Evolutionary conservation across 2,329 filamentous ascomycete species (phyloP), one percentile per base, ranked within the genome.

Genomic region (Botrytis hyacinthi): DNA sequence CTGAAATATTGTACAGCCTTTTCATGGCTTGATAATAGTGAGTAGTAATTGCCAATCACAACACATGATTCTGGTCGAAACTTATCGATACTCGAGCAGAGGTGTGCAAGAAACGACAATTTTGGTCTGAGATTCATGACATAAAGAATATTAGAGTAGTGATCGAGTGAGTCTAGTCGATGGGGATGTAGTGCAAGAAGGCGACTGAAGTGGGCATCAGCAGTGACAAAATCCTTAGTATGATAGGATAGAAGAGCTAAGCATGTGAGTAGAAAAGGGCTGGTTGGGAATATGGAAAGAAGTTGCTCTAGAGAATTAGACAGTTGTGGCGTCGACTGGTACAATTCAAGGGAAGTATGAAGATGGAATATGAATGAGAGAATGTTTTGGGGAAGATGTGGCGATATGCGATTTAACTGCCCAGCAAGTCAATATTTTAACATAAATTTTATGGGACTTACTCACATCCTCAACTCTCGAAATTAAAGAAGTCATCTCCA

Each of bases 1-100:
- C 96, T 92, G 85, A 99, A 99, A 83, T 98, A 98, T 84, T 98
- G 94, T 71, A 99, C 95, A 0, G 96, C 95, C 81, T 99, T 99
- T 82, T 99, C 96, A 81, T 99, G 96, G 81, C 97, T 92, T 0
- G 95, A 97, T 75, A 97, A 90, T 1, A 98, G 85, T 0, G 94
- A 97, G 83, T 98, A 99, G 84, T 98, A 98, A 81, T 99, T 99
- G 7, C 96, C 96, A 37, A 98, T 92, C 0, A 98, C 95, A 71
- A 97, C 97, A 80, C 96, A 98, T 0, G 96, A 97, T 82, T 99
- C 96, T 0, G 96, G 95, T 0, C 96, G 91, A 83, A 99, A 99
- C 79, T 95, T 97, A 85, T 99, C 96, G 10, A 96, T 93, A 66
- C 91, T 91, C 2, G 93, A 95, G 78, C 96, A 97, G 18, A 98